Percentiles rank a stretch among this genome's conserved stretches.
phyloP scores from a whole-genome alignment of 1,284 basidiomycete species.

The Ceratobasidium sp. region DNA sequence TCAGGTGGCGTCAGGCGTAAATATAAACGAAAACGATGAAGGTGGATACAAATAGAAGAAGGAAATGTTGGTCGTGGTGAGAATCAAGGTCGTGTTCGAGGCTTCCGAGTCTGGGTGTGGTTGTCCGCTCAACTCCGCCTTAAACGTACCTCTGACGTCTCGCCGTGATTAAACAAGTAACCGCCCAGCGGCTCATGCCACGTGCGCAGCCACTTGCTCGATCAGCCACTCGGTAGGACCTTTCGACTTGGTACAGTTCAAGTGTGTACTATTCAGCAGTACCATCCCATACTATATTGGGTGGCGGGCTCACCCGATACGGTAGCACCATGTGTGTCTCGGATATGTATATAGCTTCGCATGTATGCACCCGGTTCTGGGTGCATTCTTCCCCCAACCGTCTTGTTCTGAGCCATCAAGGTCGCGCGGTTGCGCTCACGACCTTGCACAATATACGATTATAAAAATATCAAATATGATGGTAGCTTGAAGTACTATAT shows the following conservation, averaged over 20 bases:
- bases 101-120: neutral
- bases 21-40: slow-evolving; percentile 4
- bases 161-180: slow-evolving; percentile 18
- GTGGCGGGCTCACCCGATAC: too few relatives aligned
- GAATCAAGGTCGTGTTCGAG: slow-evolving; percentile 9
- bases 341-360: too few relatives aligned
- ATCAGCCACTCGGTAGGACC: neutral
- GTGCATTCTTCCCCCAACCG: too few relatives aligned
- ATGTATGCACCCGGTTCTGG: too few relatives aligned
- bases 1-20: slow-evolving; percentile 24
- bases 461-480: too few relatives aligned
- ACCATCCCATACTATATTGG: neutral
- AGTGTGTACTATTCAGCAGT: neutral
- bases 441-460: too few relatives aligned
- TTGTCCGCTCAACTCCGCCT: slow-evolving; percentile 13
- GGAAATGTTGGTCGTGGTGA: neutral
- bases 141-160: slow-evolving; percentile 38
- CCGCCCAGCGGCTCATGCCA: slow-evolving; percentile 29
- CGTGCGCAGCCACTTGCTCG: slow-evolving; percentile 11
- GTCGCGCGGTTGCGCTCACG: too few relatives aligned
- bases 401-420: too few relatives aligned
- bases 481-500: too few relatives aligned
- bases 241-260: neutral
- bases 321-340: too few relatives aligned
- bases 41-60: neutral